These are phyloP conservation scores for Cladophialophora yegresii DNA, from an alignment of 2,329 filamentous ascomycete species.

Conservation along the genomic window DNA sequence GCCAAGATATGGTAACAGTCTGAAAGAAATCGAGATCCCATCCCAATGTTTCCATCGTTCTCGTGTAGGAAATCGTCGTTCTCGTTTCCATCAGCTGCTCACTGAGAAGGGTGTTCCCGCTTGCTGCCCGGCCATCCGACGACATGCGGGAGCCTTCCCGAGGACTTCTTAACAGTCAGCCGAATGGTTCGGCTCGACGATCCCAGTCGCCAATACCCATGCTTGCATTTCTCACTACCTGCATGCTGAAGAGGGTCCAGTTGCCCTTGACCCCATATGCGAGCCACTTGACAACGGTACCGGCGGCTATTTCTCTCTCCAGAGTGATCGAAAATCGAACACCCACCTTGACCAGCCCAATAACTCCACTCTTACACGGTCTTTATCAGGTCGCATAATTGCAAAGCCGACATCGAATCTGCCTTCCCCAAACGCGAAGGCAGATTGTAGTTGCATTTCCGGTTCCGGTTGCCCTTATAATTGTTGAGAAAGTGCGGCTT, in stretches of 20 bases:
- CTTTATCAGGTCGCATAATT: constrained; percentile 19
- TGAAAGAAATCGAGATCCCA: neutral
- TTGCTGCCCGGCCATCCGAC: neutral
- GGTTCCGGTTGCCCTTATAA: constrained; percentile 55
- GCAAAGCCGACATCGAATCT: constrained; percentile 29
- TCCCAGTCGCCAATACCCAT: constrained; percentile 6
- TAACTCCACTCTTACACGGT: constrained; percentile 20
- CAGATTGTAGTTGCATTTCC: constrained; percentile 29
- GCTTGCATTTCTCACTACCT: constrained; percentile 13
- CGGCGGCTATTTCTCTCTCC: constrained; percentile 31
- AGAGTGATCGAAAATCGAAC: constrained; percentile 16
- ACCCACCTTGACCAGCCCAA: constrained; percentile 16
- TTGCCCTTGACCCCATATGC: constrained; percentile 20
- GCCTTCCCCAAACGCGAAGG: constrained; percentile 25
- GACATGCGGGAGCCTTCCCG: constrained; percentile 6
- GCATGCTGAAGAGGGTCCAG: constrained; percentile 11
- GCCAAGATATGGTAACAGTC: constrained; percentile 1
- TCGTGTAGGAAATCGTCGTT: neutral
- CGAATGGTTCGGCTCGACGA: constrained; percentile 16
- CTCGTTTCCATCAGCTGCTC: constrained; percentile 8
- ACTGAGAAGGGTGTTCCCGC: constrained; percentile 1
- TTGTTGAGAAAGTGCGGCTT: constrained; percentile 48
- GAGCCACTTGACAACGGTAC: constrained; percentile 27
- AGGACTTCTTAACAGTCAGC: constrained; percentile 5
- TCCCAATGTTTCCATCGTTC: neutral